A percentile compares a stretch with the other conserved stretches of the same genome.
phyloP scores from a whole-genome alignment of 139 green algal species.

The Raphidocelis subcapitata region DNA sequence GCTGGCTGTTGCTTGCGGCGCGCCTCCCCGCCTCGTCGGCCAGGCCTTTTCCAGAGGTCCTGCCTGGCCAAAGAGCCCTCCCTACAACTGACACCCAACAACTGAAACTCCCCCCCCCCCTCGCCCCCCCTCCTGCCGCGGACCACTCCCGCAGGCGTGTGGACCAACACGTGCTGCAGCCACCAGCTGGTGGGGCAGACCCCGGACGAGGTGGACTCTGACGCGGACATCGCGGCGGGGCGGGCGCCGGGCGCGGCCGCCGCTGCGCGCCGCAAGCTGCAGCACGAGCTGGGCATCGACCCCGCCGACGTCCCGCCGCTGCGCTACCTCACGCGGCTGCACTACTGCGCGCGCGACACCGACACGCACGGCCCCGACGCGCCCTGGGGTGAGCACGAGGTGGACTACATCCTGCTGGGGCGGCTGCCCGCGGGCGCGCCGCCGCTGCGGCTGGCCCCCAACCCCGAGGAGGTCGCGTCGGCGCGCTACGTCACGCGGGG shows the following conservation, averaged over 20 bases:
- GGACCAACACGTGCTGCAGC: slow-evolving; percentile 98
- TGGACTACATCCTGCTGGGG: slow-evolving; percentile 95
- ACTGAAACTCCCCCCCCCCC: no score
- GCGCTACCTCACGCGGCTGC: slow-evolving; percentile 84
- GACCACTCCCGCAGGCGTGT: slow-evolving; percentile 48
- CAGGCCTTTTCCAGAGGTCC: no score
- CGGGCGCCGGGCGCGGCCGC: slow-evolving; percentile 58
- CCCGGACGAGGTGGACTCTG: slow-evolving; percentile 68
- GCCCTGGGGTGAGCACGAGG: slow-evolving; percentile 90
- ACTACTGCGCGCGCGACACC: slow-evolving; percentile 89
- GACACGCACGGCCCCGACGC: slow-evolving; percentile 48
- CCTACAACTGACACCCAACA: no score
- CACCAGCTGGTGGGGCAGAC: slow-evolving; percentile 86
- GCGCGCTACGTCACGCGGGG: slow-evolving; percentile 47
- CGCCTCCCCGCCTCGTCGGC: no score
- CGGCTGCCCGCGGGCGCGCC: slow-evolving; percentile 4
- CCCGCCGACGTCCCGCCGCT: slow-evolving; percentile 36
- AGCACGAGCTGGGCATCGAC: slow-evolving; percentile 91
- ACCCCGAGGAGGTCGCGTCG: slow-evolving; percentile 80
- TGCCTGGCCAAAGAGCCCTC: no score
- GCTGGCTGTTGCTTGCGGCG: no score
- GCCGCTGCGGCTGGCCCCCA: slow-evolving; percentile 63
- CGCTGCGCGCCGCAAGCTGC: slow-evolving; percentile 84
- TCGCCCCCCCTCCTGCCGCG: no score
- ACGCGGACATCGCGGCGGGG: slow-evolving; percentile 31